Base-by-base conservation (phyloP, 2,329 filamentous ascomycete species). In the Diplocarpon rosae region DNA sequence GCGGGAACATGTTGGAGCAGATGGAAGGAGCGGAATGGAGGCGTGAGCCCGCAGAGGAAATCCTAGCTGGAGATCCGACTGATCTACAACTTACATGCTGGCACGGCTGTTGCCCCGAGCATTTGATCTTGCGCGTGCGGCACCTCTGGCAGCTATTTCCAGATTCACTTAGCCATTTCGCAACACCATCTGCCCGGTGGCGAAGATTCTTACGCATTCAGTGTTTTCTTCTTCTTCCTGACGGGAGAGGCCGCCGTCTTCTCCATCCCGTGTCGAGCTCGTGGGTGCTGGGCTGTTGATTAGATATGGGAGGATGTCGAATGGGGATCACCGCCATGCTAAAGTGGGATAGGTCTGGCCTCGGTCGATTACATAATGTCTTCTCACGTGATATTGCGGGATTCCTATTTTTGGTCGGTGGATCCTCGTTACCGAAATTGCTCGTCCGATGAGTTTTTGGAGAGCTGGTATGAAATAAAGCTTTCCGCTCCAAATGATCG, bases 201-300 rank as follows among this genome's bases (percentile, higher is more conserved):
- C 10, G 31, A 34, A 14, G 11, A 3, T 16, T n/a, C 31, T 35
- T 14, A 42, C 39, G 39, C 39, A 16, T 42, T 42, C 17, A 42
- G 15, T 6, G 39, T 42, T 20, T 42, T 42, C 39, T 42, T 42
- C 31, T 35, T 42, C n/a, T 35, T 42, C n/a, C 31, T 24, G 17
- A 42, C 35, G 4, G 39, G 39, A 10, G 37, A 39, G n/a, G 30
- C 9, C 9, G 7, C 35, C 24, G 17, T 13, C 10, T 13, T 14
- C 14, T 42, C 15, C 31, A 42, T 42, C 8, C 6, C 30, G 38
- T 40, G 10, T 40, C 4, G 30, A 14, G 13, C n/a, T 31, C 20
- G 3, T 24, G 20, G 20, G 20, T n/a, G 13, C 28, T 31, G 28
- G 14, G 9, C 2, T 10, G 10, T 39, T 8, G 5, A 5, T n/a